Evolutionary conservation across 192 early-diverging fungal species (phyloP).

Genomic region (Gaertneriomyces semiglobifer): DNA sequence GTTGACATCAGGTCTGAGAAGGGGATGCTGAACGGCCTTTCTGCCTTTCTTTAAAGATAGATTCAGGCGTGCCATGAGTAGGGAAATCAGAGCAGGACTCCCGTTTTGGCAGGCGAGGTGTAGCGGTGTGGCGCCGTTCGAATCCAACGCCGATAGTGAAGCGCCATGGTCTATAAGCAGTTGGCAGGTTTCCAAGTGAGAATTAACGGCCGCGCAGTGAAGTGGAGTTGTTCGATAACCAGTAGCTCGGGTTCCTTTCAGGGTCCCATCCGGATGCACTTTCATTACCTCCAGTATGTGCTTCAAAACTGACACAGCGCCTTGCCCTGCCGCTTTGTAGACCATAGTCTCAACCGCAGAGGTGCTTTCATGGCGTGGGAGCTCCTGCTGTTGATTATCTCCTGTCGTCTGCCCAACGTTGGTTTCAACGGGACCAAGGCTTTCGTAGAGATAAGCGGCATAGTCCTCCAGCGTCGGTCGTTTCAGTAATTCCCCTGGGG

Average conservation of each 20-base stretch:
- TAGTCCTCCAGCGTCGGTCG: constrained; percentile 28
- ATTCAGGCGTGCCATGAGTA: constrained; percentile 7
- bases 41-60: background rate
- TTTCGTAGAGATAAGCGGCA: constrained; percentile 23
- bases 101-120: constrained; percentile 34
- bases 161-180: constrained; percentile 22
- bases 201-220: constrained; percentile 34
- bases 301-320: constrained; percentile 5
- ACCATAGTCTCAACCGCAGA: background rate
- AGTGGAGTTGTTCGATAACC: constrained; percentile 24
- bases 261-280: constrained; percentile 1
- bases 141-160: background rate
- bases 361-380: background rate
- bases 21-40: too few species aligned
- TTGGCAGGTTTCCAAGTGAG: constrained; percentile 11
- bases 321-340: constrained; percentile 17
- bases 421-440: constrained; percentile 1
- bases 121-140: constrained; percentile 20
- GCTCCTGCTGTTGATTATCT: background rate
- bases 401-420: background rate
- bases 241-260: background rate
- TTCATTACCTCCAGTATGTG: background rate
- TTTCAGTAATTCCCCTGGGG: constrained; percentile 35
- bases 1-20: constrained; percentile 24
- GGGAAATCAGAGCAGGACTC: constrained; percentile 16